These are phyloP conservation scores for Bryoerythrophyllum caledonicum DNA, from an alignment of 225 moss, liverwort and hornwort species.

Conservation along the genomic window DNA sequence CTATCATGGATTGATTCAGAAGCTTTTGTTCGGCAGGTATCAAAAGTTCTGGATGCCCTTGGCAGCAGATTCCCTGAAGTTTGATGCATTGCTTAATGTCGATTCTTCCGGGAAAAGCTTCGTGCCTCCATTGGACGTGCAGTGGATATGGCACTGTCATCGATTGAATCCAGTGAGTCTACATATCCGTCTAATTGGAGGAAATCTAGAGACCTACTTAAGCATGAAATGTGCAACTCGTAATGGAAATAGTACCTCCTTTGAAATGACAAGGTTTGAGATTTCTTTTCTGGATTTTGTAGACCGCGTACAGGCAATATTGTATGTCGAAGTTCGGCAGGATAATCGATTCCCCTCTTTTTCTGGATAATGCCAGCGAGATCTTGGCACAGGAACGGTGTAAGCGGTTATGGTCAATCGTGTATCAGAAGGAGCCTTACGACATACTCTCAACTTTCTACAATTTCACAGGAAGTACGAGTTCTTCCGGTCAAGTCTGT, in stretches of 20 bases:
- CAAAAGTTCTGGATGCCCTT: conserved; percentile 73
- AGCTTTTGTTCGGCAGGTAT: conserved; percentile 41
- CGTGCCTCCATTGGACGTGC: conserved; percentile 76
- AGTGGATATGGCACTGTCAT: conserved; percentile 92
- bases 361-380: conserved; percentile 58
- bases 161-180: conserved; percentile 66
- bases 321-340: conserved; percentile 55
- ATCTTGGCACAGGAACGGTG: conserved; percentile 72
- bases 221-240: not conserved
- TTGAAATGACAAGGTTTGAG: not conserved
- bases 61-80: conserved; percentile 48
- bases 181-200: not conserved
- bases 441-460: conserved; percentile 52
- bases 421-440: conserved; percentile 71
- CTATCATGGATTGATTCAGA: not conserved
- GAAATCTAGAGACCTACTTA: not conserved
- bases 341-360: conserved; percentile 69
- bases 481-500: conserved; percentile 46
- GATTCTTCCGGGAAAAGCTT: conserved; percentile 46
- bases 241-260: too few relatives aligned
- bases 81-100: conserved; percentile 37
- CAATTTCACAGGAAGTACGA: conserved; percentile 34
- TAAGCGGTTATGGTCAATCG: conserved; percentile 52
- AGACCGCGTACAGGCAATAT: conserved; percentile 63
- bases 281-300: not conserved